A percentile compares a stretch with the other conserved stretches of the same genome.
Conservation (phyloP, 352 stramenopile species). For the Pythium rishiriense region DNA sequence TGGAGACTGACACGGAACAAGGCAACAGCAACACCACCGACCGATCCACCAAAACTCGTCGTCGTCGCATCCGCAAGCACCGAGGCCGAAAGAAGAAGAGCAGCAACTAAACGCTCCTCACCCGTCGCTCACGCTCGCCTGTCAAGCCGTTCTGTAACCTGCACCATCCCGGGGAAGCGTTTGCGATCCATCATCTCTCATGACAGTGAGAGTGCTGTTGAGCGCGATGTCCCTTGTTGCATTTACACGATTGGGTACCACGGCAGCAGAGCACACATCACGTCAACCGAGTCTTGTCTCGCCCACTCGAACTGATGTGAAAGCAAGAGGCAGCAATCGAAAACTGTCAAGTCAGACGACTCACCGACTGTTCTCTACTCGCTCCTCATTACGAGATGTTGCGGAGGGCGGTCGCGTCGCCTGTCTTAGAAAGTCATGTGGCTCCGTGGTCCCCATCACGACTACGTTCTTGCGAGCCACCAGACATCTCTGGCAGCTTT, state of each 20-base stretch:
- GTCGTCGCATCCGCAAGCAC: slow-evolving; percentile 32
- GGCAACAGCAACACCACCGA: slow-evolving; percentile 14
- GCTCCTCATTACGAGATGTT: slow-evolving; percentile 27
- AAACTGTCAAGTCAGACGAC: not conserved
- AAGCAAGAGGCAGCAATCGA: too few species aligned
- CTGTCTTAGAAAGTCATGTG: not conserved
- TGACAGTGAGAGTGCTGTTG: slow-evolving; percentile 20
- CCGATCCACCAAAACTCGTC: slow-evolving; percentile 22
- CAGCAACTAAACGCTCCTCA: slow-evolving; percentile 15
- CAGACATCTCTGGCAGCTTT: not conserved
- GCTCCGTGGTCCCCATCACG: slow-evolving; percentile 26
- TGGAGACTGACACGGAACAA: slow-evolving; percentile 26
- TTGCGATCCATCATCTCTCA: slow-evolving; percentile 29
- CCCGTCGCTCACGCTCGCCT: too few species aligned
- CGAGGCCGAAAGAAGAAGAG: slow-evolving; percentile 35
- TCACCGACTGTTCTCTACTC: not conserved
- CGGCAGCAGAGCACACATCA: not conserved
- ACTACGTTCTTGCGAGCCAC: not conserved
- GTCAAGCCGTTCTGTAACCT: not conserved
- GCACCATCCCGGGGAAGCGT: slow-evolving; percentile 23
- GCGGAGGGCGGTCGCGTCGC: not conserved
- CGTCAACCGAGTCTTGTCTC: too few species aligned
- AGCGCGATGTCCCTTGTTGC: slow-evolving; percentile 30
- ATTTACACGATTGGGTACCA: not conserved
- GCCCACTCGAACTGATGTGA: too few species aligned